Evolutionary conservation across 495 filamentous ascomycete genomes (phyloP).

Genomic region (Penicillium cosmopolitanum): DNA sequence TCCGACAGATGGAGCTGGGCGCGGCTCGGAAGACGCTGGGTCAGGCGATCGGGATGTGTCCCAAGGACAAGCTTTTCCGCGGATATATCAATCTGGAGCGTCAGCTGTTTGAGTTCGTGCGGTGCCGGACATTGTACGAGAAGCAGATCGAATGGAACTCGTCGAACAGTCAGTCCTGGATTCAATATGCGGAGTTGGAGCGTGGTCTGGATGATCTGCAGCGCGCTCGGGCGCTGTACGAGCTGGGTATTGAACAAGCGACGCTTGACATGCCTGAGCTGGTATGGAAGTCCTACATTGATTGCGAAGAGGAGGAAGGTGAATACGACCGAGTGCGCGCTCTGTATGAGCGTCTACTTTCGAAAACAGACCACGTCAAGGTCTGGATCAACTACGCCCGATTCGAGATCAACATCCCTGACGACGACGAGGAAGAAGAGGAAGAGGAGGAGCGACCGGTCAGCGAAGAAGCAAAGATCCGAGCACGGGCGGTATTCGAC

Average conservation of each 20-base stretch:
- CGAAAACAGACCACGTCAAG: conserved; percentile 96
- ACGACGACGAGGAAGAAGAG: conserved; percentile 64
- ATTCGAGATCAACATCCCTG: conserved; percentile 88
- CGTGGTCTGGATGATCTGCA: conserved; percentile 86
- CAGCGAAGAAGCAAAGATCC: conserved; percentile 78
- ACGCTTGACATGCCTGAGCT: conserved; percentile 96
- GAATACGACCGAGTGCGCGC: conserved; percentile 80
- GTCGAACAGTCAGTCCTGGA: conserved; percentile 89
- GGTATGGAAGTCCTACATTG: conserved; percentile 96
- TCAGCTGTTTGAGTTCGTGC: conserved; percentile 87
- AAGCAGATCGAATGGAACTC: conserved; percentile 92
- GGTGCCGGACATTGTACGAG: conserved; percentile 89
- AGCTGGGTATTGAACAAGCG: conserved; percentile 82
- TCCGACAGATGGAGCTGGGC: conserved; percentile 80
- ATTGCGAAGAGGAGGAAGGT: conserved; percentile 93
- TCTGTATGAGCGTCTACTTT: conserved; percentile 89
- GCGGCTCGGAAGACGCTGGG: conserved; percentile 86
- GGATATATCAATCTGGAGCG: conserved; percentile 91
- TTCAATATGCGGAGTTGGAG: conserved; percentile 91
- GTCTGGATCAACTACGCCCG: conserved; percentile 98
- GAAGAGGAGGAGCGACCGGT: conserved; percentile 68
- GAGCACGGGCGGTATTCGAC: conserved; percentile 82
- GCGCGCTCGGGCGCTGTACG: conserved; percentile 87
- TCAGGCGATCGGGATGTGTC: conserved; percentile 88
- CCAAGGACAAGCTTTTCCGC: conserved; percentile 92